Base-by-base conservation (phyloP, 352 stramenopile genomes). In the Phytophthora europaea region DNA sequence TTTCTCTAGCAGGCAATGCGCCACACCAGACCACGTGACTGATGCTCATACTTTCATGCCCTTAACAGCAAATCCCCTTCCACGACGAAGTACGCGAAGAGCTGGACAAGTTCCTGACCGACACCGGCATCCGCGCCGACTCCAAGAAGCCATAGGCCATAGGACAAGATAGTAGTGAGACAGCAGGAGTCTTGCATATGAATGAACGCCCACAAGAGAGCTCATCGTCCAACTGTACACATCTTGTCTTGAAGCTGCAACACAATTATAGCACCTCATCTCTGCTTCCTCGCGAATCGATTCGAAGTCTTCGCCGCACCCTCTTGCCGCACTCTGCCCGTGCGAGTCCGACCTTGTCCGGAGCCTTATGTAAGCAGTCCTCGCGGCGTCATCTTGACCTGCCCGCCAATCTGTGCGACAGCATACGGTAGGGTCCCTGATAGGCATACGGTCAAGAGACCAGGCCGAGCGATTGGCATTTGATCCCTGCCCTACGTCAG, bases 1-100 rank as follows among this genome's bases (percentile, higher is more conserved):
- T 48, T 16, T 31, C 28, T 23, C 26, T 23, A 3, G 47, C 10
- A 53, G 18, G 18, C 47, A 8, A 40, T 10, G 5, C 26, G n/a
- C n/a, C n/a, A n/a, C n/a, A n/a, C n/a, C n/a, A n/a, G n/a, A 4
- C n/a, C 9, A 3, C 26, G 26, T 22, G 23, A 57, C 51, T 57
- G 20, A 58, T 13, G 51, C 22, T 40, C 36, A 12, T 45, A 53
- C 52, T 23, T 15, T 53, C 45, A 3, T 63, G 36, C 28, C n/a
- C 23, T 54, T 31, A 18, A 61, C 51, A 76, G 70, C 64, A 73
- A 73, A 73, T 73, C 28, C 58, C 65, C 6, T 73, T 73, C 58
- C 70, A 73, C 34, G 65, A 74, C 31, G 51, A 77, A 63, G 69
- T 83, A 22, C 73, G 60, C 45, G 18, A 81, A 66, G 69, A 79